Evolutionary conservation across 2,329 filamentous ascomycete genomes (phyloP).

Genomic region (Ascochyta lentis): DNA sequence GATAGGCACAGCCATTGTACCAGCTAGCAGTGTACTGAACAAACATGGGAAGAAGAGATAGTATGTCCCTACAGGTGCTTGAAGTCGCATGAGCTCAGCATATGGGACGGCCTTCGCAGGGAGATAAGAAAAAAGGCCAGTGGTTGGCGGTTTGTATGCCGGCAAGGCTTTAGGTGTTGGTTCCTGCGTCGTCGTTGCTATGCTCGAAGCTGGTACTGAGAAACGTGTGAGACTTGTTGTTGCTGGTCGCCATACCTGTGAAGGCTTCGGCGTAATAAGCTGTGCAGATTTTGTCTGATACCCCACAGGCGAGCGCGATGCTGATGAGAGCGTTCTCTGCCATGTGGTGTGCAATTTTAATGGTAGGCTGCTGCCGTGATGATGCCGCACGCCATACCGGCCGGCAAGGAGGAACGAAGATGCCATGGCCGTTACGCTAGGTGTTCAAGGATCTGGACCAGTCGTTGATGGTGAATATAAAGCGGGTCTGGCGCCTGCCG

Average conservation of each 20-base stretch:
- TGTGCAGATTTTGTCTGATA: conserved; percentile 18
- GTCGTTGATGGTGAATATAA: background rate
- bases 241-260: background rate
- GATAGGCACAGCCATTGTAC: conserved; percentile 70
- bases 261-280: conserved; percentile 6
- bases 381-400: background rate
- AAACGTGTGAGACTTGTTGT: background rate
- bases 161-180: conserved; percentile 21
- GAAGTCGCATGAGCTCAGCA: conserved; percentile 79
- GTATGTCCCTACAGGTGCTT: conserved; percentile 82
- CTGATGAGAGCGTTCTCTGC: conserved; percentile 2
- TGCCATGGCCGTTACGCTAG: conserved; percentile 10
- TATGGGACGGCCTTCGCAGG: conserved; percentile 78
- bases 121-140: conserved; percentile 72
- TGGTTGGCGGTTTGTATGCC: conserved; percentile 70
- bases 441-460: background rate
- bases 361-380: background rate
- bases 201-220: conserved; percentile 7
- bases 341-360: background rate
- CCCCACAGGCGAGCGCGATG: conserved; percentile 4
- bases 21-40: conserved; percentile 82
- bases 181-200: conserved; percentile 27
- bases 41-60: conserved; percentile 87
- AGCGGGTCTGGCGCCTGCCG: conserved; percentile 1
- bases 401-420: conserved; percentile 1